A percentile compares a stretch with the other conserved stretches of the same genome.
Evolutionary conservation across 2,329 filamentous ascomycete species (phyloP).

Genomic region (Chrysoporthe deuterocubensis): DNA sequence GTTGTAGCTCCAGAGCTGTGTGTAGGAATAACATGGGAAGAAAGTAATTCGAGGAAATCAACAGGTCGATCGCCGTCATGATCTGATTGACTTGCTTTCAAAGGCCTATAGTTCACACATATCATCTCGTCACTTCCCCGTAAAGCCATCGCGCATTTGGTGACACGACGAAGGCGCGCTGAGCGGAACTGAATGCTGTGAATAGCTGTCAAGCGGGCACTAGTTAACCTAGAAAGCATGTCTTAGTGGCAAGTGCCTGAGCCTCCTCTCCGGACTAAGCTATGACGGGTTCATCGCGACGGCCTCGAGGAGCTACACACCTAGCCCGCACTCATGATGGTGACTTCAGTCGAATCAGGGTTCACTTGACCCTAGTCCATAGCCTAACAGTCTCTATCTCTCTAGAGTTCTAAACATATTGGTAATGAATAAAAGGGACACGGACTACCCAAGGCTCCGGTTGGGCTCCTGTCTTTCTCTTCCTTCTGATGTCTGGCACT

Average conservation of each 20-base stretch:
- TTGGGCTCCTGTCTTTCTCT: neutral
- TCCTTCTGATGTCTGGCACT: neutral
- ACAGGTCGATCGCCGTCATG: no score
- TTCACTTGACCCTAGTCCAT: neutral
- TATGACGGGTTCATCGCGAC: slow-evolving; percentile 1
- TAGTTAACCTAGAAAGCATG: neutral
- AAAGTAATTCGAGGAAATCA: neutral
- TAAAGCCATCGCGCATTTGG: no score
- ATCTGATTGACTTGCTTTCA: no score
- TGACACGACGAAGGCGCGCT: no score
- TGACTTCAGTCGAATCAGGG: neutral
- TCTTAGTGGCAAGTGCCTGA: neutral
- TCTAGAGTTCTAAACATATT: neutral
- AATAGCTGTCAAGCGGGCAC: neutral
- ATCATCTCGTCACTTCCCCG: no score
- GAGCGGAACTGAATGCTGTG: neutral
- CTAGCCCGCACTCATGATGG: neutral
- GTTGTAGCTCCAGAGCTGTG: no score
- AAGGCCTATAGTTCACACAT: no score
- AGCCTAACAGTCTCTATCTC: neutral
- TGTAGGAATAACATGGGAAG: neutral
- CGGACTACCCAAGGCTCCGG: neutral
- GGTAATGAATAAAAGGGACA: neutral
- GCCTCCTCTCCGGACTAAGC: neutral
- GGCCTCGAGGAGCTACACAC: neutral